Conservation (phyloP, 2,329 filamentous ascomycete species). For the Verticillium tricorpus region DNA sequence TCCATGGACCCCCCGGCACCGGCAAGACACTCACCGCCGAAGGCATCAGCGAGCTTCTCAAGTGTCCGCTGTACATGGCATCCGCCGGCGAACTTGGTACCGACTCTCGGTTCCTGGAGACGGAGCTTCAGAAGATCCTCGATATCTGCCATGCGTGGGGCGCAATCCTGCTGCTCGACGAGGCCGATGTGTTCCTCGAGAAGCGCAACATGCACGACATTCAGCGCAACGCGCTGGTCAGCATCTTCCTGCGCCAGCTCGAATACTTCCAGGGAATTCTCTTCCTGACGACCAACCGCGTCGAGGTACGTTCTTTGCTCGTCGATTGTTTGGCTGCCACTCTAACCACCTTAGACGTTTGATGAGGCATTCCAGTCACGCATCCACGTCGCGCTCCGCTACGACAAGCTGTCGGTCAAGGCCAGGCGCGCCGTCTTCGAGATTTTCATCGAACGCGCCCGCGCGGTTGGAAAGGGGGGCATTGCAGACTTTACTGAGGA, state of each 20-base stretch:
- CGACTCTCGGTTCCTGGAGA: constrained; percentile 59
- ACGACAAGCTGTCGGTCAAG: constrained; percentile 67
- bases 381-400: constrained; percentile 80
- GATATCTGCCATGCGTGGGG: constrained; percentile 83
- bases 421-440: constrained; percentile 78
- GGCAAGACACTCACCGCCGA: constrained; percentile 48
- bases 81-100: constrained; percentile 68
- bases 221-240: constrained; percentile 79
- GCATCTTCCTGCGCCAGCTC: constrained; percentile 51
- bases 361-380: constrained; percentile 63
- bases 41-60: constrained; percentile 44
- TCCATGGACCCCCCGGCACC: constrained; percentile 43
- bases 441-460: constrained; percentile 49
- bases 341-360: constrained; percentile 31
- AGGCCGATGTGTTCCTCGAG: constrained; percentile 82
- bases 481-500: background rate
- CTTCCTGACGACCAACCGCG: constrained; percentile 47
- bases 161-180: constrained; percentile 78
- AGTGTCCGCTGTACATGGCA: constrained; percentile 45
- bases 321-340: constrained; percentile 20
- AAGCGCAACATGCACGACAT: constrained; percentile 79
- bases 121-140: constrained; percentile 70
- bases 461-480: background rate
- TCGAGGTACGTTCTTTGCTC: constrained; percentile 20
- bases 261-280: constrained; percentile 48